These are phyloP conservation scores for Thelonectria discophora DNA, from an alignment of 2,329 filamentous ascomycete genomes.

Conservation along the genomic window DNA sequence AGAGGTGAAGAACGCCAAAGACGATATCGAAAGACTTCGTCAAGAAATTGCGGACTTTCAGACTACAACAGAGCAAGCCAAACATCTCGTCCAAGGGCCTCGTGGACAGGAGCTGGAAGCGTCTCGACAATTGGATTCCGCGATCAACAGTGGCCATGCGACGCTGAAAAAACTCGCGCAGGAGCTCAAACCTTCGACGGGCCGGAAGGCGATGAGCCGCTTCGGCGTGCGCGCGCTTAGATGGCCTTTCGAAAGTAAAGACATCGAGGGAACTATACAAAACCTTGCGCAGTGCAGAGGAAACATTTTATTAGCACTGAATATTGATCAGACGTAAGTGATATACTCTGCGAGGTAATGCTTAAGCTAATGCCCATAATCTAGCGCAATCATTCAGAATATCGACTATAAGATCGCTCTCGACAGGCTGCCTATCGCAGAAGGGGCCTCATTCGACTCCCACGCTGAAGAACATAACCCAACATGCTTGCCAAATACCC, in stretches of 20 bases:
- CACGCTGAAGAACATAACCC: too few relatives aligned
- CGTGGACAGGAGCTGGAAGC: conserved; percentile 3
- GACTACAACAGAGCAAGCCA: conserved; percentile 37
- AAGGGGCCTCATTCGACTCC: too few relatives aligned
- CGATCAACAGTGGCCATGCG: conserved; percentile 1
- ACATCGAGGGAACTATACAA: conserved; percentile 43
- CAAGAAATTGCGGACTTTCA: conserved; percentile 40
- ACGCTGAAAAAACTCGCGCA: conserved; percentile 4
- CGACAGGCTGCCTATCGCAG: conserved; percentile 30
- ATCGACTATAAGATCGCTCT: not conserved
- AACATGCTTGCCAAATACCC: conserved; percentile 45
- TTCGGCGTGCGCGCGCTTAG: too few relatives aligned
- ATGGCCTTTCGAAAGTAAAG: too few relatives aligned
- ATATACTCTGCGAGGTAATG: not conserved
- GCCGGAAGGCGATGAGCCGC: too few relatives aligned
- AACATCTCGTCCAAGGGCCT: conserved; percentile 41
- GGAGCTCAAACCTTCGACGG: conserved; percentile 22
- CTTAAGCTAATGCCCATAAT: too few relatives aligned
- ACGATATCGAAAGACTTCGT: conserved; percentile 36
- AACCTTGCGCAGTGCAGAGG: conserved; percentile 41
- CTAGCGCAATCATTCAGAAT: not conserved
- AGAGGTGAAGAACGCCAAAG: too few relatives aligned
- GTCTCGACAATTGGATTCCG: not conserved
- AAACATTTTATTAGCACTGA: conserved; percentile 43
- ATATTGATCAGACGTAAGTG: conserved; percentile 48